A percentile compares a stretch with the other conserved stretches of the same genome.
Conservation (phyloP, 345 rosid genomes). For the Eucalyptus erythrocorys region DNA sequence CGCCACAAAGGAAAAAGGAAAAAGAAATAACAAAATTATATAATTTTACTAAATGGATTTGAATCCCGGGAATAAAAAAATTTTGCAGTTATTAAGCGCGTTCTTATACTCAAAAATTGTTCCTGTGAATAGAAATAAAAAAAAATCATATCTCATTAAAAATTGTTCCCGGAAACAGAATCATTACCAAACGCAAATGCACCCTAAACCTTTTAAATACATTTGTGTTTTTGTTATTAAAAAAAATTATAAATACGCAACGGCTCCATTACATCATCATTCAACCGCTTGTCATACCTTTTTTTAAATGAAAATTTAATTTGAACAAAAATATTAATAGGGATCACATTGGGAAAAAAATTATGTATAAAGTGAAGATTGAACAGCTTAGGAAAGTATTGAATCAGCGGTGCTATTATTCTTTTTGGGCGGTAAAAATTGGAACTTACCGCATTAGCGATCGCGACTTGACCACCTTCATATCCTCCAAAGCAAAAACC, state of each 20-base stretch:
- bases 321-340: too few species aligned
- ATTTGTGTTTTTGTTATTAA: accelerated
- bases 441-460: slow-evolving; percentile 28
- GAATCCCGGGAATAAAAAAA: accelerated
- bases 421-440: not conserved
- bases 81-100: accelerated
- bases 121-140: accelerated
- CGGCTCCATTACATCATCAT: not conserved
- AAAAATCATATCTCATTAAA: too few species aligned
- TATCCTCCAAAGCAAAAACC: slow-evolving; percentile 34
- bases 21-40: too few species aligned
- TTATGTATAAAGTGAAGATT: not conserved
- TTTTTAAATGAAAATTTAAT: too few species aligned
- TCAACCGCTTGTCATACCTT: too few species aligned
- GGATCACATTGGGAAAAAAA: too few species aligned
- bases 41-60: too few species aligned
- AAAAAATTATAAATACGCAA: not conserved
- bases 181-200: accelerated
- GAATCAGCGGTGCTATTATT: not conserved
- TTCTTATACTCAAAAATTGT: accelerated
- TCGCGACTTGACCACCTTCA: slow-evolving; percentile 39
- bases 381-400: not conserved
- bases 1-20: accelerated
- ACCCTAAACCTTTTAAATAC: accelerated
- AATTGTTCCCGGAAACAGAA: accelerated